Percentiles rank a stretch among this genome's conserved stretches.
Conservation (phyloP, 208 protist genomes). For the Plasmodiophora brassicae region DNA sequence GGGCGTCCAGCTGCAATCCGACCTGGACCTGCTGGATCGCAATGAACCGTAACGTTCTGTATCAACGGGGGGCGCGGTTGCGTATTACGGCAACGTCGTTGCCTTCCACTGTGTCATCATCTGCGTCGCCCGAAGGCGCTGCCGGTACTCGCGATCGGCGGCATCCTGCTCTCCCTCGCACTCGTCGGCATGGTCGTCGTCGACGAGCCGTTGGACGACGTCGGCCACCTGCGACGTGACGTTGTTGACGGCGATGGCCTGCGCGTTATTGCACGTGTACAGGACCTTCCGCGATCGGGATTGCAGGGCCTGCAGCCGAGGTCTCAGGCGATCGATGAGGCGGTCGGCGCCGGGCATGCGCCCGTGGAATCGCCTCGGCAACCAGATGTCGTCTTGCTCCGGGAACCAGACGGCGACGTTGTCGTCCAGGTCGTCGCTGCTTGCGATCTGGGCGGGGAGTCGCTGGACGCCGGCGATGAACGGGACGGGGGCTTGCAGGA, state of each 20-base stretch:
- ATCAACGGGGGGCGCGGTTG: too few relatives aligned
- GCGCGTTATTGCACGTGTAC: background rate
- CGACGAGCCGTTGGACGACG: background rate
- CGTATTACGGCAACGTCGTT: too few relatives aligned
- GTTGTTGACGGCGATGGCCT: background rate
- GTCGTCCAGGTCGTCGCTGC: background rate
- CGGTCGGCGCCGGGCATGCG: background rate
- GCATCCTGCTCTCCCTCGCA: background rate
- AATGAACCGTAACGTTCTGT: background rate
- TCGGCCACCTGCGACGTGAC: too few relatives aligned
- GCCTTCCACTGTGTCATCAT: background rate
- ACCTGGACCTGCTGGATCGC: background rate
- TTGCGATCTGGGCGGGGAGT: background rate
- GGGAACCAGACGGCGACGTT: background rate
- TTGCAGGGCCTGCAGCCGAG: background rate
- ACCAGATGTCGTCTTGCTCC: background rate
- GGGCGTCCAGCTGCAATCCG: background rate
- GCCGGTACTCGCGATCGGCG: background rate
- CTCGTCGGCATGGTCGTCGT: background rate
- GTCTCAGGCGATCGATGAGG: background rate
- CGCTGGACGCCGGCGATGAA: constrained; percentile 26
- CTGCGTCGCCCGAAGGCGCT: background rate
- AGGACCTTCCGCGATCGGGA: background rate
- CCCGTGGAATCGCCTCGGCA: background rate
- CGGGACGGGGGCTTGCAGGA: constrained; percentile 34